Percentiles rank a stretch among this genome's conserved stretches.
phyloP scores from a whole-genome alignment of 345 rosid genomes.

The Dovyalis caffra region DNA sequence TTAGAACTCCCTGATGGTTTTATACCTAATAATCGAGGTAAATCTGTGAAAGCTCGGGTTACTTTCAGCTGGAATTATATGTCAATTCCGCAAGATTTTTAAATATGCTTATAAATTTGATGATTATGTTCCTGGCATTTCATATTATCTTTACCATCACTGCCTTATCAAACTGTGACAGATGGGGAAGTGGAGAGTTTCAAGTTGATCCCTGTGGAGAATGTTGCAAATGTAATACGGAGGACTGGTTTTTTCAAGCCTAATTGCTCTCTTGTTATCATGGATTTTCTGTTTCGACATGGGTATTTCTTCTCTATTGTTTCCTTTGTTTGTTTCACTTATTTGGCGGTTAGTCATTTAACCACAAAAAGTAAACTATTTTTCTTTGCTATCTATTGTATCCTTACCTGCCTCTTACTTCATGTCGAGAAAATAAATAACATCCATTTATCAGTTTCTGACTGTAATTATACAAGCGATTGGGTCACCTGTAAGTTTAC shows the following conservation, averaged over 20 bases:
- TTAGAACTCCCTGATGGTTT: conserved; percentile 66
- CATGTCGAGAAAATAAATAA: neutral
- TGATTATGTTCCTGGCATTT: neutral
- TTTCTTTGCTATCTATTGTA: neutral
- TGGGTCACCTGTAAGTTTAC: neutral
- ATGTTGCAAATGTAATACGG: conserved; percentile 63
- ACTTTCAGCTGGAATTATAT: neutral
- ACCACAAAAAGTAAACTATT: neutral
- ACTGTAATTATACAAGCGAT: neutral
- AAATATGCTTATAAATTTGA: neutral
- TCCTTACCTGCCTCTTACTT: neutral
- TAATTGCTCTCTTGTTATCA: conserved; percentile 79
- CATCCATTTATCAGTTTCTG: neutral
- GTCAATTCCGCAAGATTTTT: neutral
- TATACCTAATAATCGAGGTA: conserved; percentile 71
- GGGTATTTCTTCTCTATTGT: conserved; percentile 49
- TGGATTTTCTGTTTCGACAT: conserved; percentile 85
- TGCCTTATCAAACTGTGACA: conserved; percentile 23
- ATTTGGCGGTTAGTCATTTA: neutral
- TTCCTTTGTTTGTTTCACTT: neutral
- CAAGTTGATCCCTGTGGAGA: conserved; percentile 58
- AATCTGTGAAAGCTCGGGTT: conserved; percentile 8
- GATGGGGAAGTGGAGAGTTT: conserved; percentile 98
- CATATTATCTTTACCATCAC: neutral
- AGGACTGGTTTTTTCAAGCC: conserved; percentile 74